phyloP scores from a whole-genome alignment of 108 stramenopile genomes.

The Poteriospumella lacustris region DNA sequence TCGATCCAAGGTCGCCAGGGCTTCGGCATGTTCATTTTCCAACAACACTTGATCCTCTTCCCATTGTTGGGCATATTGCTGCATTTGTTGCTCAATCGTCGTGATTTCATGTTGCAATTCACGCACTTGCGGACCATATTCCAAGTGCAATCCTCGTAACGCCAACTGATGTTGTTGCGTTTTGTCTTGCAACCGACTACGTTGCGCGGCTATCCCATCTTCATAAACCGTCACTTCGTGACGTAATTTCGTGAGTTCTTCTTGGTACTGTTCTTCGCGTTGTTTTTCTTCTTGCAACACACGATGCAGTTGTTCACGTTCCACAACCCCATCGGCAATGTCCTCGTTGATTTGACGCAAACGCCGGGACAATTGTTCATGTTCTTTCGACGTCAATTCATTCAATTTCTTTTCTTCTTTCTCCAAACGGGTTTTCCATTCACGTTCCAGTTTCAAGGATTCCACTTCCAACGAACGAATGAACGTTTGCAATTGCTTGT shows the following conservation, averaged over 20 bases:
- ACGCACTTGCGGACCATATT: neutral
- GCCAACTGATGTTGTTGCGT: neutral
- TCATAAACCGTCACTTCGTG: neutral
- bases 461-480: neutral
- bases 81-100: neutral
- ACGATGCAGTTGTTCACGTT: neutral
- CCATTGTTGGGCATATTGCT: neutral
- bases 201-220: neutral
- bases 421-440: neutral
- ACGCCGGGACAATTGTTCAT: neutral
- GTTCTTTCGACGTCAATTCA: neutral
- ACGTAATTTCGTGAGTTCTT: neutral
- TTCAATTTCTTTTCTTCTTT: neutral
- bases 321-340: neutral
- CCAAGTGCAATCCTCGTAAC: neutral
- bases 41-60: neutral
- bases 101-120: neutral
- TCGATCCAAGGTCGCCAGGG: neutral
- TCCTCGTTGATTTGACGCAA: neutral
- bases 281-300: neutral
- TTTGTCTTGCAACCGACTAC: neutral
- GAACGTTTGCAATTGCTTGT: neutral
- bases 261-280: neutral
- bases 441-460: neutral
- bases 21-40: neutral